Evolutionary conservation across 805 yeast species (phyloP).

Genomic region (Ogataea methanolica): DNA sequence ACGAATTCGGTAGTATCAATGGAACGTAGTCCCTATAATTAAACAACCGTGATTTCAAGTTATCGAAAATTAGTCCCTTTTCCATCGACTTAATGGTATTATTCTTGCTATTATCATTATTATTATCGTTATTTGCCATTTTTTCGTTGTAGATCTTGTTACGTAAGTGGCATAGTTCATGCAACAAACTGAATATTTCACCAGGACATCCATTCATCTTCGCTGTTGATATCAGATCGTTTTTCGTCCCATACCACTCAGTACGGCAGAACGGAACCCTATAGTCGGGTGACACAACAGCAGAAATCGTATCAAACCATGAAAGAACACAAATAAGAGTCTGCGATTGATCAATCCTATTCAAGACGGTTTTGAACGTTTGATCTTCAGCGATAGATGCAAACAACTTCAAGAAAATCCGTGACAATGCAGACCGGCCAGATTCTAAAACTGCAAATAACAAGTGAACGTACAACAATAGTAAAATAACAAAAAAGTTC

Average conservation of each 20-base stretch:
- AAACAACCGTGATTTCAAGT: slow-evolving; percentile 33
- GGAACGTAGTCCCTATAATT: slow-evolving; percentile 46
- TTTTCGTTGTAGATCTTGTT: slow-evolving; percentile 4
- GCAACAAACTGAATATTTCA: slow-evolving; percentile 45
- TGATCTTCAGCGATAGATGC: slow-evolving; percentile 45
- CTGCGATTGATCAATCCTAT: slow-evolving; percentile 45
- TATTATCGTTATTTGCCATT: neutral
- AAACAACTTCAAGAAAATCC: slow-evolving; percentile 45
- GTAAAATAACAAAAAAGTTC: slow-evolving; percentile 43
- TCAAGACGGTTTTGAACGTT: slow-evolving; percentile 38
- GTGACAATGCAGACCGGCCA: slow-evolving; percentile 47
- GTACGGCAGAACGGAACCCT: slow-evolving; percentile 49
- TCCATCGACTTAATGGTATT: neutral
- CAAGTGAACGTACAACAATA: slow-evolving; percentile 50
- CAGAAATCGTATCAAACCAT: slow-evolving; percentile 57
- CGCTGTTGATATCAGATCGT: slow-evolving; percentile 41
- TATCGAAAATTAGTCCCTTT: slow-evolving; percentile 14
- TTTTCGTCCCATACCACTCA: slow-evolving; percentile 46
- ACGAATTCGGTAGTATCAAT: slow-evolving; percentile 19
- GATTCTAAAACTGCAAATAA: slow-evolving; percentile 50
- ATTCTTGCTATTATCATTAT: neutral
- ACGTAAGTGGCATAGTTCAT: slow-evolving; percentile 38
- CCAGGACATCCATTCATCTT: slow-evolving; percentile 60
- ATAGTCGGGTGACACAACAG: slow-evolving; percentile 53
- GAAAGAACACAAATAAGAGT: slow-evolving; percentile 47